phyloP scores from a whole-genome alignment of 352 stramenopile species.

The Pythium chondricola region DNA sequence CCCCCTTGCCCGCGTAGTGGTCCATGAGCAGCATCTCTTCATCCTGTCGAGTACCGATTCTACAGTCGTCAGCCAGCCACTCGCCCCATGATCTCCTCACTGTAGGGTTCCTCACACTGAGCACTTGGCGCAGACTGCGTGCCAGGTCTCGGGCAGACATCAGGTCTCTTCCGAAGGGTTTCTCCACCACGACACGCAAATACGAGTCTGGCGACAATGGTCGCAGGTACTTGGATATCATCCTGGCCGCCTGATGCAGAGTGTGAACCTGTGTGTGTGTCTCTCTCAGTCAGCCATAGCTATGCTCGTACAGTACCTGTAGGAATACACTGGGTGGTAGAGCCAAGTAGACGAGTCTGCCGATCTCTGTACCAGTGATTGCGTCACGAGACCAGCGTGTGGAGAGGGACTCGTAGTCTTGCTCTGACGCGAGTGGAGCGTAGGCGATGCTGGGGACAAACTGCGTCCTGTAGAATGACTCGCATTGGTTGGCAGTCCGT shows the following conservation, averaged over 20 bases:
- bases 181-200: conserved; percentile 73
- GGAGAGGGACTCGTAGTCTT: conserved; percentile 26
- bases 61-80: too few species aligned
- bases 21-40: conserved; percentile 83
- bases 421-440: conserved; percentile 25
- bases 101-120: conserved; percentile 26
- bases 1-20: conserved; percentile 77
- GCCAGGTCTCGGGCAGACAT: conserved; percentile 41
- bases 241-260: too few species aligned
- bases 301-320: conserved; percentile 19
- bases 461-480: conserved; percentile 22
- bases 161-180: conserved; percentile 68
- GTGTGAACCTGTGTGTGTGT: too few species aligned
- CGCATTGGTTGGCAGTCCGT: conserved; percentile 12
- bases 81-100: too few species aligned
- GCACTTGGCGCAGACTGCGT: conserved; percentile 24
- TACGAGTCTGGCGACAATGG: conserved; percentile 18
- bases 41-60: too few species aligned
- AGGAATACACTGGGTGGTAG: conserved; percentile 66
- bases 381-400: too few species aligned
- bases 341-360: conserved; percentile 71
- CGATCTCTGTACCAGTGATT: conserved; percentile 26
- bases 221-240: conserved; percentile 5
- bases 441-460: conserved; percentile 46
- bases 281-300: too few species aligned